Conservation (phyloP, 192 early-diverging fungal species). For the Tieghemiomyces parasiticus region DNA sequence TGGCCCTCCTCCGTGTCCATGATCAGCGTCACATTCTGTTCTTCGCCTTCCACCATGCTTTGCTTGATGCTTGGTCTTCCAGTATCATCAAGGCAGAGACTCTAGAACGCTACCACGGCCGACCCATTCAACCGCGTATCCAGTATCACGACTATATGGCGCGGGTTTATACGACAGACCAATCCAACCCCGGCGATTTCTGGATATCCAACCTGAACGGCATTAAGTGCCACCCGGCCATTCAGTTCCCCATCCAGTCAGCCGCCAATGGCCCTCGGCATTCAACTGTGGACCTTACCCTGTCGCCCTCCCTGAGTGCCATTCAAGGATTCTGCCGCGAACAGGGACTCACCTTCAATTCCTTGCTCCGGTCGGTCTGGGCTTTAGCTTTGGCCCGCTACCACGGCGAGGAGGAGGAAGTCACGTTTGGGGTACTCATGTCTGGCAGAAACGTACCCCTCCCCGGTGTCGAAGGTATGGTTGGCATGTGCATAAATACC, state of each 20-base stretch:
- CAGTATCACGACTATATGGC: not conserved
- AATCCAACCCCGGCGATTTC: not conserved
- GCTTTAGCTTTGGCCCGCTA: conserved; percentile 1
- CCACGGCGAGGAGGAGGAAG: not conserved
- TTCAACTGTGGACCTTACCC: not conserved
- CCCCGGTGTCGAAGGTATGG: not conserved
- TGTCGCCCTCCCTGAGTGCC: not conserved
- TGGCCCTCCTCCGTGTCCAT: not conserved
- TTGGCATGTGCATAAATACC: conserved; percentile 3
- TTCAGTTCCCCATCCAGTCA: not conserved
- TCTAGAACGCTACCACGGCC: not conserved
- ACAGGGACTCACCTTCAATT: not conserved
- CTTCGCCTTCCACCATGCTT: conserved; percentile 1
- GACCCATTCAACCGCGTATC: not conserved
- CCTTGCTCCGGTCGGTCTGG: not conserved
- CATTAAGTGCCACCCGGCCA: not conserved
- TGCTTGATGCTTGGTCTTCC: conserved; percentile 11
- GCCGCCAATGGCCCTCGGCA: no score
- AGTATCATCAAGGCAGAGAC: not conserved
- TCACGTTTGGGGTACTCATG: conserved; percentile 2
- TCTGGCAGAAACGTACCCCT: not conserved
- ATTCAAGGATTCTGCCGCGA: not conserved
- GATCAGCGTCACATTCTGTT: not conserved
- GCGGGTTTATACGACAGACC: not conserved
- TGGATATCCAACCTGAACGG: not conserved